Base-by-base conservation (phyloP, 1,139 yeast genomes). In the Zygosaccharomyces sapae region DNA sequence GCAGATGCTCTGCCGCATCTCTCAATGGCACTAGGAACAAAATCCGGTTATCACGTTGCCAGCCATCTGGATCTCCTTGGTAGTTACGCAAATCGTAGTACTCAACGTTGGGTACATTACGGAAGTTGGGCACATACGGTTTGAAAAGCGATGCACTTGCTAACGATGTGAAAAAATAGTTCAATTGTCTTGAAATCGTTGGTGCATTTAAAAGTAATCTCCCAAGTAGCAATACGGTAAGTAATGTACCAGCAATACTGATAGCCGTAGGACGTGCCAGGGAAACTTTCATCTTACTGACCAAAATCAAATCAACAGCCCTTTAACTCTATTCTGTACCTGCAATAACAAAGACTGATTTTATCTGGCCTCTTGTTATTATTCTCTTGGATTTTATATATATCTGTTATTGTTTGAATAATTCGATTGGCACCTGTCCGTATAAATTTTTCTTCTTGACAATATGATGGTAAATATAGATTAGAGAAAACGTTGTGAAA, bases 11-110 rank as follows among this genome's bases (percentile, higher is more conserved):
- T 12, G 81, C 79, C 4, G 87, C 87, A 59, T 82, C 86, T 64
- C 87, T 74, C 48, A 82, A 64, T 5, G 88, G 88, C n/a, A 82
- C 86, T 52, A 81, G 74, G 53, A 80, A 78, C 39, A 82, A 66
- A 16, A 82, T 75, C 37, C 84, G 71, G 57, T 82, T 87, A 13
- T 71, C 73, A 41, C 70, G 68, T 52, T 75, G 76, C 81, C 82
- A 77, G 13, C 86, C 86, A 38, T 74, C 71, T n/a, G 70, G 70
- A 25, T 78, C 66, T 13, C 82, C 81, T 44, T 69, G 71, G 50
- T 74, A 74, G 42, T 75, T 73, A 29, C 67, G 64, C 46, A 82
- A 63, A 58, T 82, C 88, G 58, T 76, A 81, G 56, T 70, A 79
- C 44, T 73, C 75, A 8, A 78, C 72, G 24, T 54, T 59, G 7